Evolutionary conservation across 768 basidiomycete genomes (phyloP), one percentile per base, ranked within the genome.

Genomic region (Cyathus striatus): DNA sequence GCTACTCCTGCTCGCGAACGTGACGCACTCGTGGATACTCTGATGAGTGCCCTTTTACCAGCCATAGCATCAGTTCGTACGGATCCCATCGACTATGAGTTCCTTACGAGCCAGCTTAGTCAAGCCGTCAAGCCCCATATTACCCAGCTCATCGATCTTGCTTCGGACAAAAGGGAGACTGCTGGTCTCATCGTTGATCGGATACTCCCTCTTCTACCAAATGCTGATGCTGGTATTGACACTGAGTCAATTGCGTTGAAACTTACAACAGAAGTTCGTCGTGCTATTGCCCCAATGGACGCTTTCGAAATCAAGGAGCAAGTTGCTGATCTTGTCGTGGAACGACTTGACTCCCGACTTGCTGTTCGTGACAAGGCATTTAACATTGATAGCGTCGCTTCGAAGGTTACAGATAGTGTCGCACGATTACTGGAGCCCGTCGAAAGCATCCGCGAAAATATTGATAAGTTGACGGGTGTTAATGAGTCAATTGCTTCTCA

Each of bases 121-220:
- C 86, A 92, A 59, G 86, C 90, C 0, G 90, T 92, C 55, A 90
- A 91, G 53, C 90, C 90, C 5, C 85, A 90, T 49, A 90, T 92
- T 20, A 79, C 87, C 2, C 88, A 92, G 51, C 79, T 92, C 46
- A 92, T 92, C 48, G 90, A 92, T 56, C 75, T 92, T 38, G 83
- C 90, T 21, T 89, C 86, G 0, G 90, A 92, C 58, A 92, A 92
- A 59, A 76, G 86, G 25, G 90, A 92, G 62, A 92, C 90, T 3
- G 90, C 90, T 3, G 72, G 76, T 5, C 75, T 92, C 32, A 92
- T 92, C 45, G 78, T 90, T 22, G 77, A 90, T 40, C 68, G 76
- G 17, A 75, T 92, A 27, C 44, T 81, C 4, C 90, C 90, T 7
- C 57, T 87, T 42, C 53, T 91, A 14, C 81, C 81, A 7, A 57